These are phyloP conservation scores for Euphorbia celastroides DNA, from an alignment of 441 rosid genomes.

Conservation along the genomic window DNA sequence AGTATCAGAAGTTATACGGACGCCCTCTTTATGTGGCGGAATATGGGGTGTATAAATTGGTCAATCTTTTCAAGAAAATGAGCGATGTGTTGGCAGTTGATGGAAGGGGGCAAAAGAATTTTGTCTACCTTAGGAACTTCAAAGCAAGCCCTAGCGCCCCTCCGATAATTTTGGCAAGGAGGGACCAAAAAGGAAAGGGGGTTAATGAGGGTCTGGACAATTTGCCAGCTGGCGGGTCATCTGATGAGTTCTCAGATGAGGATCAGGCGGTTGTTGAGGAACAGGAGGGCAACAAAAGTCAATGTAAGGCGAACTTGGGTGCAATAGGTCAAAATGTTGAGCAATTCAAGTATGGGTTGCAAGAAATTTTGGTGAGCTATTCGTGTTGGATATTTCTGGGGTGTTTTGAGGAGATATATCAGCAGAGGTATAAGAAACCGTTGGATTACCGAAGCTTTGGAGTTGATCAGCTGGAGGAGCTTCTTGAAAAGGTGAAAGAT, in stretches of 20 bases:
- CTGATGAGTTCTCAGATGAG: constrained; percentile 70
- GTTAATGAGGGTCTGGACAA: constrained; percentile 27
- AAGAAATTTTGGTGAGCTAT: constrained; percentile 86
- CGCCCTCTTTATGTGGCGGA: constrained; percentile 76
- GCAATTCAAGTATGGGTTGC: constrained; percentile 76
- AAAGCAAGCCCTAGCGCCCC: constrained; percentile 48
- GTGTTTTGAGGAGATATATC: constrained; percentile 73
- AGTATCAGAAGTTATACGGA: constrained; percentile 70
- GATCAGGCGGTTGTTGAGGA: constrained; percentile 47
- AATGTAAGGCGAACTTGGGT: constrained; percentile 20
- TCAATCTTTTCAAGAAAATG: constrained; percentile 85
- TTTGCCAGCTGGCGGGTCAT: constrained; percentile 38
- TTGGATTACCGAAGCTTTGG: constrained; percentile 53
- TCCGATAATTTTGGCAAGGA: constrained; percentile 38
- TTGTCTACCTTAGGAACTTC: constrained; percentile 63
- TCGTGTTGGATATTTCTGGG: constrained; percentile 61
- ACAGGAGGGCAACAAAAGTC: constrained; percentile 33
- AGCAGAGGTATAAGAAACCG: constrained; percentile 70
- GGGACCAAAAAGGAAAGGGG: constrained; percentile 56
- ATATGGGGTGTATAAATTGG: constrained; percentile 70
- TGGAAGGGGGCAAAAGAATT: constrained; percentile 66
- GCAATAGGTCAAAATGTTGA: constrained; percentile 30
- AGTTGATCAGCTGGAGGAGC: constrained; percentile 66
- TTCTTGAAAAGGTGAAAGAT: constrained; percentile 59
- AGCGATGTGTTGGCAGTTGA: constrained; percentile 55